Evolutionary conservation across 345 rosid species (phyloP).

Genomic region (Arabis alpina): DNA sequence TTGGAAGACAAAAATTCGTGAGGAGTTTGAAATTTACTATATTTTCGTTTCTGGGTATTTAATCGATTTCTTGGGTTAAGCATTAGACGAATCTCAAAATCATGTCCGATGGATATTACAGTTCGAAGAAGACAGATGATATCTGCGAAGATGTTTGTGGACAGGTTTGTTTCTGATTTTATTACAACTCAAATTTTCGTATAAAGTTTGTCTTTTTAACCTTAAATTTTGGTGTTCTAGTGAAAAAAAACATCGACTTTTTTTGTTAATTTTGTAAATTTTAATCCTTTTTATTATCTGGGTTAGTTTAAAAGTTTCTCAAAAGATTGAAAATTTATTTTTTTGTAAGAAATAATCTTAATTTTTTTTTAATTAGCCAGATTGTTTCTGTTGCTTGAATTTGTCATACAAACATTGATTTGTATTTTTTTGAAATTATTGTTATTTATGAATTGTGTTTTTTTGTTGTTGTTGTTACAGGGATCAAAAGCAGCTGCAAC

Average conservation of each 20-base stretch:
- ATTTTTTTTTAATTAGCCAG: constrained; percentile 15
- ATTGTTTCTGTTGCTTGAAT: constrained; percentile 37
- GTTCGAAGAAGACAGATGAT: constrained; percentile 91
- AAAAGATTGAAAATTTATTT: background rate
- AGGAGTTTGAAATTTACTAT: background rate
- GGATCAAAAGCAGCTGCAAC: constrained; percentile 45
- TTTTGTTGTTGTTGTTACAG: constrained; percentile 5
- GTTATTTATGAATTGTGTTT: background rate
- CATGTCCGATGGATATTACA: constrained; percentile 76
- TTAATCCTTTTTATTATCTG: background rate
- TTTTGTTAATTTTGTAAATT: no score
- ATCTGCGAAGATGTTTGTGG: constrained; percentile 79
- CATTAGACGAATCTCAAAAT: constrained; percentile 35
- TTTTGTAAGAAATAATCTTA: background rate
- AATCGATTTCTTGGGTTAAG: constrained; percentile 13
- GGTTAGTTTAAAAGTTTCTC: background rate
- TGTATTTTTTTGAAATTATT: background rate
- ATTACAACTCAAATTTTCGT: background rate
- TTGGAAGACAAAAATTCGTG: background rate
- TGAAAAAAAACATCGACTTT: no score
- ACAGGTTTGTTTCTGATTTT: constrained; percentile 48
- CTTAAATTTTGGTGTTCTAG: no score
- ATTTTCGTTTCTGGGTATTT: constrained; percentile 27
- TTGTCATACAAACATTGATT: background rate
- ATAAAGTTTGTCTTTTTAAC: background rate